Conservation (phyloP, 345 rosid species). For the Leavenworthia alabamica region DNA sequence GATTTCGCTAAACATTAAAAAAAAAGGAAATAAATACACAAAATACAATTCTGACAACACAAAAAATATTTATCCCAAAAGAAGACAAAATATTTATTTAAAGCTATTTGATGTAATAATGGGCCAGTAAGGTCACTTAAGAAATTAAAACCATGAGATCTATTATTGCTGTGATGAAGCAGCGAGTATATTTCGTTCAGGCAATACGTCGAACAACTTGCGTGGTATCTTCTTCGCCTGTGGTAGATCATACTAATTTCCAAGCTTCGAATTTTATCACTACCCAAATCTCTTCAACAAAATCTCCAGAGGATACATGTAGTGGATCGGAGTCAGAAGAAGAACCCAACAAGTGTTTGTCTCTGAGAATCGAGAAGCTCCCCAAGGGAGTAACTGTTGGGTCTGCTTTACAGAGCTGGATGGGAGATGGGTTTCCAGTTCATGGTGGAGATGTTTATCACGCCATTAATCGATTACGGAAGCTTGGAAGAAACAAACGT, state of each 20-base stretch:
- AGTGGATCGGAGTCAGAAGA: constrained; percentile 5
- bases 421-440: constrained; percentile 73
- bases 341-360: constrained; percentile 45
- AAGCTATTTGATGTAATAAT: neutral
- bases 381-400: constrained; percentile 54
- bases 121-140: neutral
- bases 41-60: neutral
- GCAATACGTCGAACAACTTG: constrained; percentile 52
- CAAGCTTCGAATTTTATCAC: constrained; percentile 30
- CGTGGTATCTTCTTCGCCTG: neutral
- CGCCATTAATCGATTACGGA: constrained; percentile 69
- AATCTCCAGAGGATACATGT: constrained; percentile 5
- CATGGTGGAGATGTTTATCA: constrained; percentile 75
- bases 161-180: constrained; percentile 19
- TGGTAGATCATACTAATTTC: constrained; percentile 1
- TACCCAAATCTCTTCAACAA: constrained; percentile 21
- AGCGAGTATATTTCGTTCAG: constrained; percentile 29
- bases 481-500: constrained; percentile 57
- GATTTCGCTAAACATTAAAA: neutral
- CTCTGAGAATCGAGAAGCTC: constrained; percentile 70
- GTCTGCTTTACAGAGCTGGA: constrained; percentile 75
- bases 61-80: neutral
- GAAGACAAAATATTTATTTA: neutral
- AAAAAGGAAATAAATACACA: neutral
- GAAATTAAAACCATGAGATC: constrained; percentile 7